These are phyloP conservation scores for Cyberlindnera mississippiensis DNA, from an alignment of 805 yeast species.

Conservation along the genomic window DNA sequence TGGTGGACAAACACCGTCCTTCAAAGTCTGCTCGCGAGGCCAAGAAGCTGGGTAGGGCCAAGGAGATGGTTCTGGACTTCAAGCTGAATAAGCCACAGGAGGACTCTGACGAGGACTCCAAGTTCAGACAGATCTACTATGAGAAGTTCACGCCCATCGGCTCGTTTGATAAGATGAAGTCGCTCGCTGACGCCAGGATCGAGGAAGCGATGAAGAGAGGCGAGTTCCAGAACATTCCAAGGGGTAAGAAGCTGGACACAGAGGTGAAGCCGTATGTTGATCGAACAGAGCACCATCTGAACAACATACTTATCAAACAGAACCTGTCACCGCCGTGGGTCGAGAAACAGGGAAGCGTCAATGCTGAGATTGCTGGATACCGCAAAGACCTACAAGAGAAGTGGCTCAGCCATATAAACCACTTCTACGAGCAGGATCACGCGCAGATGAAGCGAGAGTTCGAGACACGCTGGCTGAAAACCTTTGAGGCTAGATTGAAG, in stretches of 20 bases:
- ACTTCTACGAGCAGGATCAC: slow-evolving; percentile 13
- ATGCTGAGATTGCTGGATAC: slow-evolving; percentile 43
- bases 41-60: slow-evolving; percentile 51
- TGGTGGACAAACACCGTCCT: slow-evolving; percentile 48
- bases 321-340: slow-evolving; percentile 90
- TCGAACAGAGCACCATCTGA: slow-evolving; percentile 72
- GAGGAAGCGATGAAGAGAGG: slow-evolving; percentile 73
- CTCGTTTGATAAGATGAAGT: slow-evolving; percentile 42
- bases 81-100: slow-evolving; percentile 32
- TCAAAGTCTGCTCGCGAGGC: slow-evolving; percentile 26
- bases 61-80: slow-evolving; percentile 65
- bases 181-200: slow-evolving; percentile 72
- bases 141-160: slow-evolving; percentile 50
- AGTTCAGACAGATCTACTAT: slow-evolving; percentile 55
- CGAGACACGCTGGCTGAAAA: slow-evolving; percentile 15
- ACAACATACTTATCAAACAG: slow-evolving; percentile 69
- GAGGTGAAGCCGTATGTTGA: slow-evolving; percentile 55
- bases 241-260: slow-evolving; percentile 57
- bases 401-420: slow-evolving; percentile 31
- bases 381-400: slow-evolving; percentile 39
- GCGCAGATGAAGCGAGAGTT: slow-evolving; percentile 16
- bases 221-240: slow-evolving; percentile 54
- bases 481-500: slow-evolving; percentile 32
- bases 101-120: slow-evolving; percentile 35
- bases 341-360: slow-evolving; percentile 63